These are phyloP conservation scores for Akanthomyces uredinophilus DNA, from an alignment of 2,329 filamentous ascomycete species.

Conservation along the genomic window DNA sequence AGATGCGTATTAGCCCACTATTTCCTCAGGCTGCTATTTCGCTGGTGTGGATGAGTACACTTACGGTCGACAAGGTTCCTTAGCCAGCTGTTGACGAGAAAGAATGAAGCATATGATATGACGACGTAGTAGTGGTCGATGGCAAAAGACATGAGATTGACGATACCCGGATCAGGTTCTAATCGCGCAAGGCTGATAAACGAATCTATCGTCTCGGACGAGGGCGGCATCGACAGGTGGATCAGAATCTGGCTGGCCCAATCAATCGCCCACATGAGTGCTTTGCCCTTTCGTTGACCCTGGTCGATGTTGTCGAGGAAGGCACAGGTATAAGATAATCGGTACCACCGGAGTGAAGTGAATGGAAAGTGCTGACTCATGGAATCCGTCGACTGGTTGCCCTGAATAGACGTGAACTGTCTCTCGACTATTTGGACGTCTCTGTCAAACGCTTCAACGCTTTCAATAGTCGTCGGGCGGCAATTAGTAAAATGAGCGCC, in stretches of 20 bases:
- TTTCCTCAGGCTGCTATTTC: not conserved
- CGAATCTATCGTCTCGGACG: not conserved
- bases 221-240: not conserved
- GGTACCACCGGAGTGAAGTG: not conserved
- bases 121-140: not conserved
- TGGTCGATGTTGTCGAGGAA: not conserved
- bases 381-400: not conserved
- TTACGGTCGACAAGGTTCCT: not conserved
- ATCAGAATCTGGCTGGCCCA: not conserved
- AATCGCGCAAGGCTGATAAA: not conserved
- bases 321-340: not conserved
- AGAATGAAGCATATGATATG: not conserved
- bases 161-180: not conserved
- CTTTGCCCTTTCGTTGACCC: not conserved
- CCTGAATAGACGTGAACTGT: not conserved
- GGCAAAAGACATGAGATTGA: not conserved
- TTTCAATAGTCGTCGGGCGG: not conserved
- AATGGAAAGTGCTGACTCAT: not conserved
- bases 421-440: not conserved
- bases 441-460: not conserved
- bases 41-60: not conserved
- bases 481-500: constrained; percentile 4
- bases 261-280: constrained; percentile 1
- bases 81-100: constrained; percentile 3
- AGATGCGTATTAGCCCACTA: not conserved